A percentile compares a stretch with the other conserved stretches of the same genome.
These are phyloP conservation scores for Kazachstania africana DNA, from an alignment of 805 yeast genomes.

Conservation along the genomic window DNA sequence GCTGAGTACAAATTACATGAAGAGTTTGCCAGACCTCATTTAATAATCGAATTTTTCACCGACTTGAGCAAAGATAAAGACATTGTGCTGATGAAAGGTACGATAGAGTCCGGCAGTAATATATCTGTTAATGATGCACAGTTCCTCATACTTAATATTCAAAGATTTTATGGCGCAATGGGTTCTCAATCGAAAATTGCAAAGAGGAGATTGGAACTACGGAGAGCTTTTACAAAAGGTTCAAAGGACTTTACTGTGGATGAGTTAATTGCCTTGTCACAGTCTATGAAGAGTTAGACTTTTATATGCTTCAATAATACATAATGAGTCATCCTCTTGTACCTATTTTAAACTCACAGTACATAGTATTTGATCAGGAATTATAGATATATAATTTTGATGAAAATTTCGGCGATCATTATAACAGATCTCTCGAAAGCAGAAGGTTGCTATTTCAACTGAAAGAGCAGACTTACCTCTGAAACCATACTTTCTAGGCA, in stretches of 20 bases:
- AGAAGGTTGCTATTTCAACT: too few relatives aligned
- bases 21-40: conserved; percentile 91
- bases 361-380: too few relatives aligned
- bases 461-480: too few relatives aligned
- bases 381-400: too few relatives aligned
- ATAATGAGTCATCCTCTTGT: too few relatives aligned
- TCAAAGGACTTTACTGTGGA: conserved; percentile 55
- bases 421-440: too few relatives aligned
- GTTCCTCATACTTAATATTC: conserved; percentile 59
- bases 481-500: too few relatives aligned
- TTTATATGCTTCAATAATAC: too few relatives aligned
- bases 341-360: too few relatives aligned
- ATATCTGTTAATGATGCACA: conserved; percentile 69
- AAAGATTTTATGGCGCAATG: conserved; percentile 72
- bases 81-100: conserved; percentile 76
- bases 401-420: too few relatives aligned
- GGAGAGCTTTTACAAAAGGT: conserved; percentile 63
- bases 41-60: conserved; percentile 77
- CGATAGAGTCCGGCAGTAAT: conserved; percentile 52
- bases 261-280: conserved; percentile 56
- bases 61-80: conserved; percentile 53
- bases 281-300: conserved; percentile 48
- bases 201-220: conserved; percentile 41
- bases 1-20: conserved; percentile 85
- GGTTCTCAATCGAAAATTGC: conserved; percentile 30